Evolutionary conservation across 768 basidiomycete genomes (phyloP), one percentile per base, ranked within the genome.

Genomic region (Tulasnella sp.): DNA sequence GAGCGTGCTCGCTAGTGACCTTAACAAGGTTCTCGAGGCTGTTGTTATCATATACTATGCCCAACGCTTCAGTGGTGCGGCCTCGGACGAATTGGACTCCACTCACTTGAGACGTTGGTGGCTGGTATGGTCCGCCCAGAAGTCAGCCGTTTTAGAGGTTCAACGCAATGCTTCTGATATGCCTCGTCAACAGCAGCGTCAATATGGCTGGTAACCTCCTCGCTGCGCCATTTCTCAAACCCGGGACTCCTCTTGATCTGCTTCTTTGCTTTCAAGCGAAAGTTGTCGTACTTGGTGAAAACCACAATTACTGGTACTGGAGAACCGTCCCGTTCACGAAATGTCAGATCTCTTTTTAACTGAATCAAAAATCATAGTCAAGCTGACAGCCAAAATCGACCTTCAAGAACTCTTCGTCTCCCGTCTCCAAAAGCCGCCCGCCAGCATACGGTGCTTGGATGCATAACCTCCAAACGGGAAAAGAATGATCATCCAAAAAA

Each of bases 401-500:
- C 21, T 63, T 58, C 9, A 68, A 58, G 27, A 72, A 64, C 21
- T 64, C 46, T 51, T 70, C 65, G 22, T 67, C 65, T 2, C 69
- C 71, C 2, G 44, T 53, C 69, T 70, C 24, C 67, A 49, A 2
- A 69, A 58, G 4, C 62, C 67, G 21, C 61, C 66, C 15, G 63
- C 67, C n/a, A 22, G 63, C 65, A 22, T 44, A 53, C 1, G 71
- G 71, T 2, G 67, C 66, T 51, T 66, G 62, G 10, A 70, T 63
- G 61, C 71, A 72, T 10, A 70, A 48, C 71, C 71, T 72, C 24
- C 21, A 10, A 44, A 34, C 27, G 10, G 22, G 30, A 11, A 49
- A 22, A 52, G 12, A 52, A 19, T n/a, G 25, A 17, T n/a, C n/a
- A n/a, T n/a, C n/a, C n/a, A n/a, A n/a, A n/a, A n/a, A n/a, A n/a